These are phyloP conservation scores for Fusarium protoensiforme DNA, from an alignment of 2,329 filamentous ascomycete species.

Conservation along the genomic window DNA sequence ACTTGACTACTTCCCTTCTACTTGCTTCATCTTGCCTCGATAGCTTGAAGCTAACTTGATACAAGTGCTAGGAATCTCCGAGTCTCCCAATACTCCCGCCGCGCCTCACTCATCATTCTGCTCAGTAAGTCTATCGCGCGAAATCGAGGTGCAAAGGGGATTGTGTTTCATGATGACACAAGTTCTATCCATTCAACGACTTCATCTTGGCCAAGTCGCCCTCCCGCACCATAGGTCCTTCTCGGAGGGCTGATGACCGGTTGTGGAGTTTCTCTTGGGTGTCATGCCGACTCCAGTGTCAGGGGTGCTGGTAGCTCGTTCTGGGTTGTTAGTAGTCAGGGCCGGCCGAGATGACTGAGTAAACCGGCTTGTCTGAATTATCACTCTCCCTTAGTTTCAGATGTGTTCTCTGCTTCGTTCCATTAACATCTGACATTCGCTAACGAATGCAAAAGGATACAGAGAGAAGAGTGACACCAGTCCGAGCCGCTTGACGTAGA, in stretches of 20 bases:
- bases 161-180: constrained; percentile 52
- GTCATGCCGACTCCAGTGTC: constrained; percentile 72
- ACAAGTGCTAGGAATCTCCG: neutral
- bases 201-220: constrained; percentile 74
- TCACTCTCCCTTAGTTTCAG: constrained; percentile 9
- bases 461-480: neutral
- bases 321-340: constrained; percentile 55
- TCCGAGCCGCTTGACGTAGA: neutral
- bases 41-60: constrained; percentile 19
- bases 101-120: neutral
- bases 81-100: too few species aligned
- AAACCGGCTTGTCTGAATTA: constrained; percentile 71
- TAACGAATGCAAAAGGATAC: constrained; percentile 22
- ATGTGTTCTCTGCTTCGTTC: neutral
- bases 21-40: neutral
- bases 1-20: constrained; percentile 33
- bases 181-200: constrained; percentile 84
- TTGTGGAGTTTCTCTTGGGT: constrained; percentile 75
- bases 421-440: constrained; percentile 2
- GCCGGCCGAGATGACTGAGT: constrained; percentile 75
- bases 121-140: constrained; percentile 24
- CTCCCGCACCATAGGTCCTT: constrained; percentile 74
- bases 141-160: neutral
- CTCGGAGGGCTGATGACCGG: constrained; percentile 67
- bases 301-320: constrained; percentile 63